These are phyloP conservation scores for Emericellopsis atlantica DNA, from an alignment of 2,329 filamentous ascomycete species.

Conservation along the genomic window DNA sequence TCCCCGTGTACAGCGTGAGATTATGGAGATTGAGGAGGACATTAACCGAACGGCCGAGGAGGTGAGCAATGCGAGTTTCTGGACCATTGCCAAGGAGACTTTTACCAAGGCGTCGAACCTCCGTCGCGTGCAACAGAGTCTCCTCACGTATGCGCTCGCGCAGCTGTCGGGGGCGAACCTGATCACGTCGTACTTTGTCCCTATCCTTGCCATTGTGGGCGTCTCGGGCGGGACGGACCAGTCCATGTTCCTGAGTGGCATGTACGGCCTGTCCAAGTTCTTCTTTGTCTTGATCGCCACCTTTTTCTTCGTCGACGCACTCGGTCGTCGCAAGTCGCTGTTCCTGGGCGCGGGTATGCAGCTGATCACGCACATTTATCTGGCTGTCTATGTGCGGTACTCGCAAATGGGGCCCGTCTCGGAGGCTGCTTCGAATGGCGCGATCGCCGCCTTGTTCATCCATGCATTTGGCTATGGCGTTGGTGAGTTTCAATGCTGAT, in stretches of 20 bases:
- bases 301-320: too few relatives aligned
- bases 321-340: too few relatives aligned
- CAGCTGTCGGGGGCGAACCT: constrained; percentile 30
- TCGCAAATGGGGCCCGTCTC: too few relatives aligned
- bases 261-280: constrained; percentile 30
- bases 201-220: constrained; percentile 25
- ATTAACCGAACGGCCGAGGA: not conserved
- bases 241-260: constrained; percentile 24
- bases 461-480: too few relatives aligned
- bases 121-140: constrained; percentile 22
- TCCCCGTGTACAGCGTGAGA: constrained; percentile 7
- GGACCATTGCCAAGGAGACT: constrained; percentile 15
- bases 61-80: too few relatives aligned
- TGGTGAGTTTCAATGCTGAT: too few relatives aligned
- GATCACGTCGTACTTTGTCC: constrained; percentile 28
- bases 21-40: constrained; percentile 12
- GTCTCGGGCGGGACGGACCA: constrained; percentile 12
- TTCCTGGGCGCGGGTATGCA: too few relatives aligned
- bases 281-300: constrained; percentile 24
- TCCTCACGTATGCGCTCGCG: constrained; percentile 23
- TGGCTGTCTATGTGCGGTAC: too few relatives aligned
- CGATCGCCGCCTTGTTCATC: too few relatives aligned
- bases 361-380: too few relatives aligned
- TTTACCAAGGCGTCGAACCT: constrained; percentile 22
- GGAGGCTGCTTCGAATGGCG: too few relatives aligned